Evolutionary conservation across 108 stramenopile species (phyloP), one percentile per base, ranked within the genome.

Genomic region (Parietichytrium sp.): DNA sequence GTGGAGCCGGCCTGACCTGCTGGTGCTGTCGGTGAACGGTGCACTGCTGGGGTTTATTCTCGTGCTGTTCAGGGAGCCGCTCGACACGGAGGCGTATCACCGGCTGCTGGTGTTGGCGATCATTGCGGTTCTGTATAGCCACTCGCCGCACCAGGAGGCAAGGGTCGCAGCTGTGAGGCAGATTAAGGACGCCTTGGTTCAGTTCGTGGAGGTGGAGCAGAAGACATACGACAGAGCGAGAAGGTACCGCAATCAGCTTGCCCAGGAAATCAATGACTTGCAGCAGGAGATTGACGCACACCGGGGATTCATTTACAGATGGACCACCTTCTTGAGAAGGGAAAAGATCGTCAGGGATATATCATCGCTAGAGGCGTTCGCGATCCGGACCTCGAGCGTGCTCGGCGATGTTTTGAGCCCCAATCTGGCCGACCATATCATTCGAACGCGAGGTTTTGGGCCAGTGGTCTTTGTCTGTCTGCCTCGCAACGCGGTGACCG

Each of bases 241-340:
- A 10, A 20, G 6, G 38, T 6, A 0, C 42, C 6, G 61, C 6
- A 72, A 72, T 42, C 10, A 31, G 2, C 10, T 72, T 20, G 61
- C 61, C 6, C 8, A 10, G 0, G 61, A 72, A 42, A 12, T 72
- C 8, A 72, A 72, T 1, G 10, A 18, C 2, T 10, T 72, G 42
- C 61, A 72, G 0, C 61, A 72, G 61, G 38, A 45, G 23, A 72
- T 72, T 25, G 61, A 72, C 61, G 61, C 36, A n/a, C 38, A 72
- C 16, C 4, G 20, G 16, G 61, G 61, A 16, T 72, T 16, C 20
- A 45, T 16, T n/a, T 38, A 38, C 42, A 45, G 38, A 8, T 72
- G 61, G 61, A 72, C 61, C 38, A 72, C 38, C 42, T 72, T 72
- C 45, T 38, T 8, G 29, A 33, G 61, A 13, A 13, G 25, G 38